phyloP scores from a whole-genome alignment of 805 yeast species.

The Wickerhamiella vanderwaltii region DNA sequence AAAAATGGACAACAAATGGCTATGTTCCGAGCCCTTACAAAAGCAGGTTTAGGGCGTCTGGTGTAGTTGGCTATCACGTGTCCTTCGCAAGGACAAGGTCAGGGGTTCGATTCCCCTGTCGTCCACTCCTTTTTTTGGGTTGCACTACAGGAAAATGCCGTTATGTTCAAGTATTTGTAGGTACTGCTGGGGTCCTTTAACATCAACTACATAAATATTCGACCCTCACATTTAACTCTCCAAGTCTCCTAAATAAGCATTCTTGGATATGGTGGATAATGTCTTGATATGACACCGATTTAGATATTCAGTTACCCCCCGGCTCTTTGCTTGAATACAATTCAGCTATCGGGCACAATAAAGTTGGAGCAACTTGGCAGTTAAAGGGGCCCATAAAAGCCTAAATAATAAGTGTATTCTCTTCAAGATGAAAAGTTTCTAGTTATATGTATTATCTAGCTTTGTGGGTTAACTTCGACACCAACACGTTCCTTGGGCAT shows the following conservation, averaged over 20 bases:
- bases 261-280: background rate
- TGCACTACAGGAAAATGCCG: too few relatives aligned
- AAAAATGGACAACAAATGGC: too few relatives aligned
- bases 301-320: background rate
- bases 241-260: background rate
- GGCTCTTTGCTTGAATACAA: too few relatives aligned
- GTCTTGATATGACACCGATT: background rate
- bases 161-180: background rate
- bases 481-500: slow-evolving; percentile 34
- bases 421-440: too few relatives aligned
- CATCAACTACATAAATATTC: background rate
- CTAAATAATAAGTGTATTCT: too few relatives aligned
- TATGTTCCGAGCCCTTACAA: too few relatives aligned
- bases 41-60: slow-evolving; percentile 14
- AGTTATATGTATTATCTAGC: slow-evolving; percentile 15
- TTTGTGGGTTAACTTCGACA: slow-evolving; percentile 31
- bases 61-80: slow-evolving; percentile 20
- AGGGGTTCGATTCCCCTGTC: slow-evolving; percentile 19
- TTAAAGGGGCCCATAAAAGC: too few relatives aligned
- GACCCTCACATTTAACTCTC: background rate
- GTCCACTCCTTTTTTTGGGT: slow-evolving; percentile 12
- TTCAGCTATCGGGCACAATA: too few relatives aligned
- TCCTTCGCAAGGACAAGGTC: slow-evolving; percentile 20
- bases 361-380: too few relatives aligned
- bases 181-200: background rate